Evolutionary conservation across 1,284 basidiomycete species (phyloP), one percentile per base, ranked within the genome.

Genomic region (Tilletiopsis washingtonensis): DNA sequence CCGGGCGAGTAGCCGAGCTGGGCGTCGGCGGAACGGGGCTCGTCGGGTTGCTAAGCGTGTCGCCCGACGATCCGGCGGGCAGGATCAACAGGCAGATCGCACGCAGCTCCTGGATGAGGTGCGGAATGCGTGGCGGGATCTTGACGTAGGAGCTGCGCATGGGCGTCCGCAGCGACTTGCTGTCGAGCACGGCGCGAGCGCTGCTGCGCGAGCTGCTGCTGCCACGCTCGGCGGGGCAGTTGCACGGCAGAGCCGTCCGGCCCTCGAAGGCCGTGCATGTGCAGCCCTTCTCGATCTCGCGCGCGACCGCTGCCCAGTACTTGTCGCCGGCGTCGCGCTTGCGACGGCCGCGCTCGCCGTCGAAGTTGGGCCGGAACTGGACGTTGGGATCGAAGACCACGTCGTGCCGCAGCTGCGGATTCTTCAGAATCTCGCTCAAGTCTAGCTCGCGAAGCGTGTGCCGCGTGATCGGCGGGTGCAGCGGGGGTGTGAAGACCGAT

Each of bases 341-440:
- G 53, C 83, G 81, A 37, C 83, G 80, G 55, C 82, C 82, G 50
- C 73, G 48, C 39, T 72, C 67, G 32, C 74, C 74, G 23, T 75
- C 74, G 45, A 71, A 71, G 51, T 75, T 75, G n/a, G 73, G 73
- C 7, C 74, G 62, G 54, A 75, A 75, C 60, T 71, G 69, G 26
- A 75, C 62, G 41, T 66, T 64, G 17, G 60, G 57, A 40, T 74
- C 89, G 64, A 93, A 93, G 55, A 93, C 81, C 56, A 93, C 80
- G 75, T 94, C 90, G 71, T 94, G 90, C 39, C 89, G 84, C 55
- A 94, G 83, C 74, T 91, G 88, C 21, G 87, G 86, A 69, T 90
- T 90, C 51, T 85, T 82, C 54, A 93, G 79, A 61, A 93, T 90
- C 55, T 85, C 82, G 56, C 84, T 81, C 23, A 91, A 77, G 72